Percentiles rank a stretch among this genome's conserved stretches.
Evolutionary conservation across 2,329 filamentous ascomycete species (phyloP).

Genomic region (Trichoderma sp.): DNA sequence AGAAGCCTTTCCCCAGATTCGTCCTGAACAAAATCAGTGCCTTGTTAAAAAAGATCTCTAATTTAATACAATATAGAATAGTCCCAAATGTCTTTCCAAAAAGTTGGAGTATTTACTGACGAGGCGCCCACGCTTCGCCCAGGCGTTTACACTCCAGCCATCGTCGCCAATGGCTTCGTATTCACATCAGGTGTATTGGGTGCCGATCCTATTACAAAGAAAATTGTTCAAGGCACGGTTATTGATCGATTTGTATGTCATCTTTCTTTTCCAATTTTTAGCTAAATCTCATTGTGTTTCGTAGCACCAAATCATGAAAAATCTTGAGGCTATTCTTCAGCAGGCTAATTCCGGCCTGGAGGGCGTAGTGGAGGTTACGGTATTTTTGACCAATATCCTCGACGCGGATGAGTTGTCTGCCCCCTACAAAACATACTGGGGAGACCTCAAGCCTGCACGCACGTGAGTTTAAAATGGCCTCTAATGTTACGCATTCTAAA

Average conservation of each 20-base stretch:
- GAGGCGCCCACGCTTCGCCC: neutral
- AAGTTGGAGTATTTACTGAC: neutral
- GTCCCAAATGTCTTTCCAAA: neutral
- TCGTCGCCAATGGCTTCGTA: neutral
- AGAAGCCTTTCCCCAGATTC: neutral
- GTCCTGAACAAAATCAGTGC: neutral
- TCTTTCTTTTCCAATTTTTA: neutral
- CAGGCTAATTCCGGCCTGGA: neutral
- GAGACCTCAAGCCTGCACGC: neutral
- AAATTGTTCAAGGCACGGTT: neutral
- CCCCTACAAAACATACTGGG: neutral
- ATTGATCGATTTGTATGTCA: neutral
- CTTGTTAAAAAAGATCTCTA: rapidly evolving
- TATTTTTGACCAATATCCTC: neutral
- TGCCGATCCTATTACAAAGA: neutral
- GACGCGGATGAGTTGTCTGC: neutral
- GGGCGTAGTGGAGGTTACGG: neutral
- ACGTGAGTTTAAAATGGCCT: neutral
- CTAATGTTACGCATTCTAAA: neutral
- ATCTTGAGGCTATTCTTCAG: neutral
- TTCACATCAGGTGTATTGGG: neutral
- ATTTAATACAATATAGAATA: neutral
- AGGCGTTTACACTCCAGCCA: neutral
- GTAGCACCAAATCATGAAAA: neutral
- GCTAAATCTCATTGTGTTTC: neutral